Evolutionary conservation across 2,329 filamentous ascomycete species (phyloP).

Genomic region (Sporothrix pallida): DNA sequence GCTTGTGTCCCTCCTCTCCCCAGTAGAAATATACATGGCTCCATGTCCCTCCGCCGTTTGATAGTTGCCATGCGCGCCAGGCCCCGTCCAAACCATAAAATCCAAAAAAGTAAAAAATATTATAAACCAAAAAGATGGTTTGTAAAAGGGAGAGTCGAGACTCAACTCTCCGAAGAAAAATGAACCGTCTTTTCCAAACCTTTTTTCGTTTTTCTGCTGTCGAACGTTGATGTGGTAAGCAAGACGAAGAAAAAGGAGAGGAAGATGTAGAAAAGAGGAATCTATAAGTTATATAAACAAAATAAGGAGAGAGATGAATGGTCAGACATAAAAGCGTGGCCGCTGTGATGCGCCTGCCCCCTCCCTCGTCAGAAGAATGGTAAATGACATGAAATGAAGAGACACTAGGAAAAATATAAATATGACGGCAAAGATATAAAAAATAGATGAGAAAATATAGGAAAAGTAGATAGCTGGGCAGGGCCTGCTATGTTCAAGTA

Average conservation of each 20-base stretch:
- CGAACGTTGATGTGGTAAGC: background rate
- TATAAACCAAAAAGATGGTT: constrained; percentile 30
- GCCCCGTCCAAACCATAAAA: constrained; percentile 22
- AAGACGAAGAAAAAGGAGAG: constrained; percentile 13
- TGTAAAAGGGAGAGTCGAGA: constrained; percentile 13
- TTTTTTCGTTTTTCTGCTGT: background rate
- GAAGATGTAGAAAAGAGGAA: constrained; percentile 34
- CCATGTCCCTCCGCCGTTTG: constrained; percentile 18
- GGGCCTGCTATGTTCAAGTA: background rate
- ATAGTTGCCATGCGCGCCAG: constrained; percentile 30
- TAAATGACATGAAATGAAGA: constrained; percentile 36
- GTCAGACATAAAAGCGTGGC: background rate
- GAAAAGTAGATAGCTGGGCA: constrained; percentile 33
- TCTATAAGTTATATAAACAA: constrained; percentile 34
- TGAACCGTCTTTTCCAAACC: constrained; percentile 15
- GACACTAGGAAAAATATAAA: constrained; percentile 27
- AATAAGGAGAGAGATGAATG: constrained; percentile 29
- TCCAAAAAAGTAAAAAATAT: constrained; percentile 27
- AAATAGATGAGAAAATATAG: constrained; percentile 35
- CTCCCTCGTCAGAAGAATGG: constrained; percentile 30
- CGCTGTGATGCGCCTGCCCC: constrained; percentile 15
- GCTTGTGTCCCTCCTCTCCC: background rate
- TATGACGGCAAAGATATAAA: constrained; percentile 23
- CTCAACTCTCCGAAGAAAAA: constrained; percentile 10
- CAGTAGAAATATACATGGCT: background rate